Percentiles rank a stretch among this genome's conserved stretches.
Conservation (phyloP, 805 yeast species). For the Yamadazyma tumulicola region DNA sequence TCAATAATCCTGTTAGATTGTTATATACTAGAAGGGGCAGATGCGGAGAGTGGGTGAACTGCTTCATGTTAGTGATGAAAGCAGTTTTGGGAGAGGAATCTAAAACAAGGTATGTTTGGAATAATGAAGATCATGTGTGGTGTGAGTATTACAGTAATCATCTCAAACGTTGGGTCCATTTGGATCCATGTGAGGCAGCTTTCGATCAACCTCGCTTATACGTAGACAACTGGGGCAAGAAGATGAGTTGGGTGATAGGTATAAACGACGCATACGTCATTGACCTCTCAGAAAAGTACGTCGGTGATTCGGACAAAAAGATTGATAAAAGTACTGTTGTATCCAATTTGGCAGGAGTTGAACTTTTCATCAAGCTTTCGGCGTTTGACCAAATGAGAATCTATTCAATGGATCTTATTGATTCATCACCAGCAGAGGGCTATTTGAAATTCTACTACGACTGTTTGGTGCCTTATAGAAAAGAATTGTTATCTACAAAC, state of each 20-base stretch:
- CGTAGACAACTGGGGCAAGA: slow-evolving; percentile 86
- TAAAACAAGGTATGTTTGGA: slow-evolving; percentile 71
- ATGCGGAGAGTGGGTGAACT: slow-evolving; percentile 95
- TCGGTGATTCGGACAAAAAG: slow-evolving; percentile 26
- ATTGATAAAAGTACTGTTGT: slow-evolving; percentile 38
- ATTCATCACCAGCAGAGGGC: slow-evolving; percentile 6
- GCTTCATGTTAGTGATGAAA: slow-evolving; percentile 66
- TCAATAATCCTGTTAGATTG: slow-evolving; percentile 62
- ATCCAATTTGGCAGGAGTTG: slow-evolving; percentile 39
- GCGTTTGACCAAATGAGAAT: slow-evolving; percentile 6
- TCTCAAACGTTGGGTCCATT: slow-evolving; percentile 75
- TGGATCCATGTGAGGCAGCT: slow-evolving; percentile 84
- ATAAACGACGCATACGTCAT: slow-evolving; percentile 55
- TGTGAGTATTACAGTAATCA: slow-evolving; percentile 73
- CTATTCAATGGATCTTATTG: background rate
- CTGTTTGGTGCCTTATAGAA: slow-evolving; percentile 33
- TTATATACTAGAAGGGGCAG: slow-evolving; percentile 67
- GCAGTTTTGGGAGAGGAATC: slow-evolving; percentile 49
- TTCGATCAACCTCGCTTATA: slow-evolving; percentile 79
- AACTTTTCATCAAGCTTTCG: slow-evolving; percentile 27
- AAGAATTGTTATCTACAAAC: slow-evolving; percentile 17
- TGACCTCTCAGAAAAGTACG: slow-evolving; percentile 72
- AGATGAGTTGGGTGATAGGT: slow-evolving; percentile 85
- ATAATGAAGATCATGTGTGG: slow-evolving; percentile 95
- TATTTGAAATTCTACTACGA: slow-evolving; percentile 29